These are phyloP conservation scores for Colletotrichum sp. DNA, from an alignment of 2,329 filamentous ascomycete genomes.

Conservation along the genomic window DNA sequence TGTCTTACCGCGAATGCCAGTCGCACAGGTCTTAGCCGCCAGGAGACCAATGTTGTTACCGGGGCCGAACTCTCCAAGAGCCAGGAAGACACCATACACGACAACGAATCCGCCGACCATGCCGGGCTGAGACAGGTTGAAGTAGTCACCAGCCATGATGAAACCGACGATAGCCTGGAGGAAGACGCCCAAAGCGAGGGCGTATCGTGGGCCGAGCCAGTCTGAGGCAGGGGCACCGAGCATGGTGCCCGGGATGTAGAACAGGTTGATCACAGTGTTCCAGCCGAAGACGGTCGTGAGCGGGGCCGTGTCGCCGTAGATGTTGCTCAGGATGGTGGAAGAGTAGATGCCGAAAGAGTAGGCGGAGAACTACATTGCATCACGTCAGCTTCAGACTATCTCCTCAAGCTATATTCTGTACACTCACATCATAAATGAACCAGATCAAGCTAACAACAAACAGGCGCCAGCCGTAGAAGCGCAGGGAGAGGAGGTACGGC, in stretches of 20 bases:
- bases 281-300: slow-evolving; percentile 85
- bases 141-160: slow-evolving; percentile 85
- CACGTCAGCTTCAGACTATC: too few species aligned
- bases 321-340: slow-evolving; percentile 71
- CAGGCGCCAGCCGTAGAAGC: slow-evolving; percentile 79
- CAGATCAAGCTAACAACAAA: slow-evolving; percentile 75
- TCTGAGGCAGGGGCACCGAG: slow-evolving; percentile 80
- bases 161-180: slow-evolving; percentile 82
- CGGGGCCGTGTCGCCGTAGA: slow-evolving; percentile 63
- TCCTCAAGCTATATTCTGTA: accelerated
- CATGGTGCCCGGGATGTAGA: slow-evolving; percentile 85
- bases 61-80: slow-evolving; percentile 81
- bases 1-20: slow-evolving; percentile 73
- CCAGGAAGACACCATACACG: slow-evolving; percentile 79
- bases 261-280: slow-evolving; percentile 87
- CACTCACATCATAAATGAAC: slow-evolving; percentile 78
- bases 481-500: slow-evolving; percentile 60
- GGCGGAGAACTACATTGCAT: slow-evolving; percentile 64
- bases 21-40: slow-evolving; percentile 87
- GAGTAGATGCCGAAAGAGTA: slow-evolving; percentile 91
- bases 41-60: slow-evolving; percentile 91
- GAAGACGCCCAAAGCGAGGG: slow-evolving; percentile 73
- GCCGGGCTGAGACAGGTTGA: slow-evolving; percentile 65
- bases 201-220: slow-evolving; percentile 77
- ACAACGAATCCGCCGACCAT: slow-evolving; percentile 80